phyloP scores from a whole-genome alignment of 805 yeast species.

The Nakazawaea holstii region DNA sequence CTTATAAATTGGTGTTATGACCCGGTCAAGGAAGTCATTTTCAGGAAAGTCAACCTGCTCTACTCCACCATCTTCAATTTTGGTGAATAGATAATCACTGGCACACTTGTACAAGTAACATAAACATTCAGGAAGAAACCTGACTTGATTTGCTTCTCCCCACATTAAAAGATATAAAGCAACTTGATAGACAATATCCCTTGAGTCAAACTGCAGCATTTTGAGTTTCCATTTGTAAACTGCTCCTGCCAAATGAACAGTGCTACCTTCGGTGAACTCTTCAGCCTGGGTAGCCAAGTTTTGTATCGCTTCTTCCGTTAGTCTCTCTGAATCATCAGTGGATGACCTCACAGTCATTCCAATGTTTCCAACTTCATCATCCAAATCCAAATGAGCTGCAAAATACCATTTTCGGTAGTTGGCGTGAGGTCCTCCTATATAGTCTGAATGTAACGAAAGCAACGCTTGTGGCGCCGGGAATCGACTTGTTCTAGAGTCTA shows the following conservation, averaged over 20 bases:
- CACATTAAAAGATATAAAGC: conserved; percentile 60
- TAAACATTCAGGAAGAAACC: conserved; percentile 44
- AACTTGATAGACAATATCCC: conserved; percentile 59
- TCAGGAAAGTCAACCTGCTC: conserved; percentile 10
- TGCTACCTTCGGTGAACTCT: conserved; percentile 15
- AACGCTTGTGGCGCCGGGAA: conserved; percentile 68
- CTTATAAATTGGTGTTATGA: conserved; percentile 45
- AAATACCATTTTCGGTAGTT: conserved; percentile 92
- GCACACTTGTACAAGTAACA: conserved; percentile 58
- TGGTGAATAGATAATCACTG: conserved; percentile 39
- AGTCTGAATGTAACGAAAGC: conserved; percentile 76
- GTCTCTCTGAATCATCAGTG: conserved; percentile 29
- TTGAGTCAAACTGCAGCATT: conserved; percentile 49
- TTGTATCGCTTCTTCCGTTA: conserved; percentile 36
- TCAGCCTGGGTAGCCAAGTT: conserved; percentile 31
- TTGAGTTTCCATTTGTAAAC: conserved; percentile 73
- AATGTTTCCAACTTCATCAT: conserved; percentile 57
- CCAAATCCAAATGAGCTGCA: conserved; percentile 76
- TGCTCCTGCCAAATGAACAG: conserved; percentile 54
- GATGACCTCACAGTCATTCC: conserved; percentile 24
- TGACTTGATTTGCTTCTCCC: conserved; percentile 72
- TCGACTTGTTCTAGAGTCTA: conserved; percentile 85
- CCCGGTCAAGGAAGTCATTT: conserved; percentile 29
- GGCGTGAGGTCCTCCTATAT: conserved; percentile 85
- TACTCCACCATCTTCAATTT: conserved; percentile 32